Conservation (phyloP, 2,329 filamentous ascomycete genomes). For the Cercospora sp. region DNA sequence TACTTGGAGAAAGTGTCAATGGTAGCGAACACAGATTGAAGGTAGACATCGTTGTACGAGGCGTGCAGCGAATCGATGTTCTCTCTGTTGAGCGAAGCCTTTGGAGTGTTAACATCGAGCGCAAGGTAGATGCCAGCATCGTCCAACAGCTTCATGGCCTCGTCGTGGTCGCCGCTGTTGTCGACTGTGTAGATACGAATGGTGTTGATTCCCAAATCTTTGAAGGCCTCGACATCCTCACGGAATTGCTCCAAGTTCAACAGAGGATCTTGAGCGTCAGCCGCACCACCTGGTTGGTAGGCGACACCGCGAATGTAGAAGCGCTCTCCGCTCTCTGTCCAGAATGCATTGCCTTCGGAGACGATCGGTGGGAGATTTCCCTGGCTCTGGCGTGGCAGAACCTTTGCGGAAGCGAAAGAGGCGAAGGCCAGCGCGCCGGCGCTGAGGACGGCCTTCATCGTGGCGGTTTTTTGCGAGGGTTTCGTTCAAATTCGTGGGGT, state of each 20-base stretch:
- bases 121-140: conserved; percentile 90
- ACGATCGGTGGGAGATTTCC: conserved; percentile 29
- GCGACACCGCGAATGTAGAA: conserved; percentile 64
- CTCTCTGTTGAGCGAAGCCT: conserved; percentile 81
- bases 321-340: conserved; percentile 60
- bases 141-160: conserved; percentile 77
- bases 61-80: conserved; percentile 54
- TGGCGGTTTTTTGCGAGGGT: conserved; percentile 2
- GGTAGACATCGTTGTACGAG: conserved; percentile 85
- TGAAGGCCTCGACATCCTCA: conserved; percentile 77
- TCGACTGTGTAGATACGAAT: conserved; percentile 92
- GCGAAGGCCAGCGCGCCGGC: conserved; percentile 26
- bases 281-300: conserved; percentile 57
- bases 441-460: conserved; percentile 23
- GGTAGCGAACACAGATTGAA: conserved; percentile 83
- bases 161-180: conserved; percentile 76
- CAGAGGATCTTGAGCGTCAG: conserved; percentile 69
- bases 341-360: conserved; percentile 46
- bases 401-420: conserved; percentile 20
- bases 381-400: conserved; percentile 22
- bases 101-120: conserved; percentile 83
- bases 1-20: conserved; percentile 82
- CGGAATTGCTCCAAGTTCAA: conserved; percentile 68
- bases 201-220: conserved; percentile 82
- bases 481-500: neutral